Evolutionary conservation across 768 basidiomycete species (phyloP).

Genomic region (Xerocomus brunneocitrinus): DNA sequence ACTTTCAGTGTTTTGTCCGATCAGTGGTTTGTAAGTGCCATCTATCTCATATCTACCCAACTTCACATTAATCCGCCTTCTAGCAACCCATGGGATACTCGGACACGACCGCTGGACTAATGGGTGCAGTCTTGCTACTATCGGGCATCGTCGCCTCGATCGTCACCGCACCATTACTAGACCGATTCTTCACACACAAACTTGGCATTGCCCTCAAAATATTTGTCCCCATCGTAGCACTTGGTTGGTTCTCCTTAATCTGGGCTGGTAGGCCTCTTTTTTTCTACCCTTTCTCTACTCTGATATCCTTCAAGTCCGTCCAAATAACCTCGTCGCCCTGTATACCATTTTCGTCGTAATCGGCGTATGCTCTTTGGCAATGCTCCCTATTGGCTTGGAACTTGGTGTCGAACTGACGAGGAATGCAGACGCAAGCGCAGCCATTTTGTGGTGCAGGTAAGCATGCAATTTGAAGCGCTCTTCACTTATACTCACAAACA

Average conservation of each 20-base stretch:
- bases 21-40: conserved; percentile 57
- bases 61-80: not conserved
- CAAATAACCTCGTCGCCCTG: conserved; percentile 53
- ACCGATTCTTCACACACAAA: conserved; percentile 75
- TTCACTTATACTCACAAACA: not conserved
- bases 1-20: conserved; percentile 62
- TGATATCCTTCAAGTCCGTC: conserved; percentile 45
- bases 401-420: conserved; percentile 76
- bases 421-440: conserved; percentile 73
- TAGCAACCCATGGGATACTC: conserved; percentile 75
- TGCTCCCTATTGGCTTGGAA: conserved; percentile 75
- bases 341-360: conserved; percentile 67
- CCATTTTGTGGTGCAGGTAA: conserved; percentile 71
- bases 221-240: conserved; percentile 57
- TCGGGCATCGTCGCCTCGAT: conserved; percentile 68
- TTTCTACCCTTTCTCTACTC: not conserved
- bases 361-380: conserved; percentile 58
- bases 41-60: not conserved
- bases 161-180: conserved; percentile 69
- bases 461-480: conserved; percentile 20
- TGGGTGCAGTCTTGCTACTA: conserved; percentile 66
- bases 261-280: conserved; percentile 60
- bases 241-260: conserved; percentile 67
- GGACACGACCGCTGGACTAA: conserved; percentile 56
- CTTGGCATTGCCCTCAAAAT: conserved; percentile 57